These are phyloP conservation scores for Pezicula rhizophila DNA, from an alignment of 2,329 filamentous ascomycete species.

Conservation along the genomic window DNA sequence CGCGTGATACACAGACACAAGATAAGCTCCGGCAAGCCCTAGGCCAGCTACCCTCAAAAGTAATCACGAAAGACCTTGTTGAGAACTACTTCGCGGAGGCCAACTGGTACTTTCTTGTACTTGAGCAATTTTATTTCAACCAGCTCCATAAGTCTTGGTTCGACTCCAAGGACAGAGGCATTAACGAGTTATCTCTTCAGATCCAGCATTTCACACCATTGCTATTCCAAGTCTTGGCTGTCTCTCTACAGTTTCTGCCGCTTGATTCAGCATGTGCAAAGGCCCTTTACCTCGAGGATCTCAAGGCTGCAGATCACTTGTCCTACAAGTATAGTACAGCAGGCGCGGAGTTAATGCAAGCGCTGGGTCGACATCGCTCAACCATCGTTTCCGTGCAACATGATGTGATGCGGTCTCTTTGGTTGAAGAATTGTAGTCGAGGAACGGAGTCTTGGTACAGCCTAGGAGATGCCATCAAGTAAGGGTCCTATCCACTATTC, in stretches of 20 bases:
- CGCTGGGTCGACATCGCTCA: not conserved
- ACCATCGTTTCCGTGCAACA: not conserved
- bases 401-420: not conserved
- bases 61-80: not conserved
- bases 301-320: not conserved
- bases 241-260: not conserved
- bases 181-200: not conserved
- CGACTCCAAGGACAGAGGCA: not conserved
- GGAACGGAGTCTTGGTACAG: not conserved
- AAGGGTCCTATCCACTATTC: not conserved
- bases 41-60: not conserved
- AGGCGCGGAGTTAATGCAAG: not conserved
- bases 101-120: not conserved
- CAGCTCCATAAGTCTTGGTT: not conserved
- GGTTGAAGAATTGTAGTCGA: not conserved
- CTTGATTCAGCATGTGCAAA: not conserved
- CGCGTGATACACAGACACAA: not conserved
- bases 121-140: not conserved
- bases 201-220: not conserved
- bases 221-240: not conserved
- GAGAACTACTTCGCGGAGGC: not conserved
- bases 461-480: not conserved
- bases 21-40: not conserved
- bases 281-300: not conserved
- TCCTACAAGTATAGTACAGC: not conserved